Evolutionary conservation across 805 yeast genomes (phyloP).

Genomic region (Isabelozyma pseudorhagii): DNA sequence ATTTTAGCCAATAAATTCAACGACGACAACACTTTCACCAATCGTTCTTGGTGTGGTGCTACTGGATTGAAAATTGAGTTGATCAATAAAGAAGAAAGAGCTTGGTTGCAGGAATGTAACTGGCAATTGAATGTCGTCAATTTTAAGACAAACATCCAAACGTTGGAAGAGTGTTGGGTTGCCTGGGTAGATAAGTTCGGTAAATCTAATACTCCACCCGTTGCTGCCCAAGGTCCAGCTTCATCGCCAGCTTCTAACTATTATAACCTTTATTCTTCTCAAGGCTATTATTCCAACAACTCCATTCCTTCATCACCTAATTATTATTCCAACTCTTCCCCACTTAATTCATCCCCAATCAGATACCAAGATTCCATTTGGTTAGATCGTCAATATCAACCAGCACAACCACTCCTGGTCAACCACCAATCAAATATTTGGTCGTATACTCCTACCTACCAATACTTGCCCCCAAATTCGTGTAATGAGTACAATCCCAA

Average conservation of each 20-base stretch:
- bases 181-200: conserved; percentile 40
- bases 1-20: conserved; percentile 90
- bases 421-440: conserved; percentile 14
- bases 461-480: conserved; percentile 9
- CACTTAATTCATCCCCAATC: conserved; percentile 23
- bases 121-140: conserved; percentile 54
- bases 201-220: conserved; percentile 1
- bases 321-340: conserved; percentile 18
- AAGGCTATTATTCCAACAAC: conserved; percentile 5
- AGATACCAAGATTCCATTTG: conserved; percentile 25
- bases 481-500: conserved; percentile 11
- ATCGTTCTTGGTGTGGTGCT: conserved; percentile 95
- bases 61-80: conserved; percentile 66
- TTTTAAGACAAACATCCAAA: conserved; percentile 34
- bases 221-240: not conserved
- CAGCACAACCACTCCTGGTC: not conserved
- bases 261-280: conserved; percentile 1
- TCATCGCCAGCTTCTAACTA: conserved; percentile 1
- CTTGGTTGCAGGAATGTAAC: conserved; percentile 60
- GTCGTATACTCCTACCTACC: conserved; percentile 21
- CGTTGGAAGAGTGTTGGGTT: conserved; percentile 44
- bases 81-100: conserved; percentile 66
- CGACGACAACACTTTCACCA: conserved; percentile 95
- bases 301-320: conserved; percentile 14
- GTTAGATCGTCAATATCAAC: conserved; percentile 14